Base-by-base conservation (phyloP, 2,329 filamentous ascomycete genomes). In the Colletotrichum sp. region DNA sequence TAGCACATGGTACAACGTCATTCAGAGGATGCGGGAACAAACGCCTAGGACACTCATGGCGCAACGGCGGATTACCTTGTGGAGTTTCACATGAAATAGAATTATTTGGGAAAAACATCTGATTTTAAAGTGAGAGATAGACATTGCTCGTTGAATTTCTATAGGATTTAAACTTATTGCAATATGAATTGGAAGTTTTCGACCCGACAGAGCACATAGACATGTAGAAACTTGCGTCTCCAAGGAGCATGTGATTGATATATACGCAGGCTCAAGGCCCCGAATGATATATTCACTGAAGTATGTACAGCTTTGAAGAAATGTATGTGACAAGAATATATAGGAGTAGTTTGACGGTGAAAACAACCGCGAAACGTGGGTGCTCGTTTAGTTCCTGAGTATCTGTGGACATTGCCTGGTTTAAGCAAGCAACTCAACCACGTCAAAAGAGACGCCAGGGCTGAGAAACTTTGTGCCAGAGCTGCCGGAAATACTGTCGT, bases 361-460 rank as follows among this genome's bases (percentile, higher is more conserved):
- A 28, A 21, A 58, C 14, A 12, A 58, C 13, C 55, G 9, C 13
- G 55, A 10, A 58, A 58, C 7, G 14, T 26, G 9, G 14, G 55
- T 58, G 55, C 5, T 12, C 38, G 38, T 12, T 48, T 3, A 13
- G 43, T 48, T 21, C 24, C 14, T n/a, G 26, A 18, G 18, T 30
- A 6, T 32, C 26, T n/a, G 10, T 18, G 10, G 32, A n/a, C 24
- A 12, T 34, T 13, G 14, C 14, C 10, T 32, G 26, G 18, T 14
- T 61, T 52, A 76, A 74, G 76, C 67, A 56, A 79, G 55, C 76
- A 82, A 69, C 48, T 82, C 81, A 12, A 82, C 74, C 43, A 77
- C 78, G 56, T 82, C 81, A 30, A 83, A 77, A 14, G 80, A 80
- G n/a, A 82, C 79, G 2, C 77, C 81, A 26, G 79, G 79, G 21